Conservation (phyloP, 2,329 filamentous ascomycete species). For the Talaromyces sp. region DNA sequence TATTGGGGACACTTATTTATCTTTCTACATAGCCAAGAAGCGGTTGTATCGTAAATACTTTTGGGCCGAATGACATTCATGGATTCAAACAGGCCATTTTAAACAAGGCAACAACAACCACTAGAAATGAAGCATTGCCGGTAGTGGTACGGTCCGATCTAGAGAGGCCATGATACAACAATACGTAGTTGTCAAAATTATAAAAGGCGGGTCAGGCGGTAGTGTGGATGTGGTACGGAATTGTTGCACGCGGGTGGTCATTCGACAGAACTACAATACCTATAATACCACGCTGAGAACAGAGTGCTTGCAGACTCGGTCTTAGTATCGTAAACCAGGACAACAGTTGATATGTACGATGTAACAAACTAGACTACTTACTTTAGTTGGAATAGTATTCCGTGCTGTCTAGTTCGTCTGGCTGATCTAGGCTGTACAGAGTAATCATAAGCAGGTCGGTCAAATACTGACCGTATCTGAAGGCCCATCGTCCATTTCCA, state of each 20-base stretch:
- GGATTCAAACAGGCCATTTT: not conserved
- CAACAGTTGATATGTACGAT: not conserved
- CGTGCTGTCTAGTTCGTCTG: not conserved
- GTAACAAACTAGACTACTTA: conserved; percentile 2
- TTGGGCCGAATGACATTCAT: not conserved
- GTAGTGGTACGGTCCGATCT: not conserved
- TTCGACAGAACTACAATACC: not conserved
- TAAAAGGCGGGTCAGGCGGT: conserved; percentile 11
- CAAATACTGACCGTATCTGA: not conserved
- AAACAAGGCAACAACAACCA: not conserved
- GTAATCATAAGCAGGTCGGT: not conserved
- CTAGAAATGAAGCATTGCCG: not conserved
- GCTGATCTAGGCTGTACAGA: not conserved
- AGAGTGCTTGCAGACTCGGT: not conserved
- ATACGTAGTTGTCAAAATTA: not conserved
- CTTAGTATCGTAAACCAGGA: not conserved
- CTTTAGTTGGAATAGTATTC: not conserved
- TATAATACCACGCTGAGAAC: not conserved
- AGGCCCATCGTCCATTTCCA: not conserved
- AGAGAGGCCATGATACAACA: not conserved
- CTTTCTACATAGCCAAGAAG: not conserved
- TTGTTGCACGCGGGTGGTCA: not conserved
- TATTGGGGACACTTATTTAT: not conserved
- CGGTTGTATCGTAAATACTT: not conserved
- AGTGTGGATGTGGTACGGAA: not conserved